Evolutionary conservation across 257 asterid species (phyloP), one percentile per base, ranked within the genome.

Genomic region (Scutellaria galericulata): DNA sequence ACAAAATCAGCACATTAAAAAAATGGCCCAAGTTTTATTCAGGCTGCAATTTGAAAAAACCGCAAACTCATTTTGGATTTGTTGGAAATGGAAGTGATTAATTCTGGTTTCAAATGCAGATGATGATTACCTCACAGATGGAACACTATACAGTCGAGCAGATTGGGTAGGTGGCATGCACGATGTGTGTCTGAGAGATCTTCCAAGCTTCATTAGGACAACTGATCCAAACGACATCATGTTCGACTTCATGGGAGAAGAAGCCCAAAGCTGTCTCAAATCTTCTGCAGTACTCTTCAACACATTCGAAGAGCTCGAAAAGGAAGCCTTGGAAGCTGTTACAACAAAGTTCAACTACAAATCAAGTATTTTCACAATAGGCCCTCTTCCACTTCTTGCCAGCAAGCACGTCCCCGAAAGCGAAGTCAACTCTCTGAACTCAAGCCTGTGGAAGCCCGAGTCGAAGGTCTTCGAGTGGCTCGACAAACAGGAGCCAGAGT

Each of bases 151-250:
- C 18, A 72, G 67, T 9, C 68, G 76, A 0, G 60, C 82, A 2
- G 89, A 89, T 7, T 83, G 92, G 96, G 60, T 85, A 22, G 9
- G 72, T 0, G 92, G 96, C 3, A 66, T 85, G 96, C 67, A 13
- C 9, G 73, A 78, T 18, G 41, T 89, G 4, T 52, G 82, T 35
- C 77, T 85, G 6, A 89, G 70, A 78, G 88, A 89, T 72, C 77
- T 86, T 35, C 90, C 89, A 1, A 84, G 86, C 73, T 86, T 86
- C 65, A 9, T 86, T 22, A 44, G 73, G 57, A 85, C 86, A 39
- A 81, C 86, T 0, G 86, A 89, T 74, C 90, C 89, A 12, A 22
- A 89, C 14, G 92, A 86, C 80, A 82, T 89, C 14, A 63, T 89
- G 89, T 80, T 89, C 59, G 72, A 85, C 18, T 83, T 73, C 86